Evolutionary conservation across 768 basidiomycete genomes (phyloP), one percentile per base, ranked within the genome.

Genomic region (Amanita fuliginea): DNA sequence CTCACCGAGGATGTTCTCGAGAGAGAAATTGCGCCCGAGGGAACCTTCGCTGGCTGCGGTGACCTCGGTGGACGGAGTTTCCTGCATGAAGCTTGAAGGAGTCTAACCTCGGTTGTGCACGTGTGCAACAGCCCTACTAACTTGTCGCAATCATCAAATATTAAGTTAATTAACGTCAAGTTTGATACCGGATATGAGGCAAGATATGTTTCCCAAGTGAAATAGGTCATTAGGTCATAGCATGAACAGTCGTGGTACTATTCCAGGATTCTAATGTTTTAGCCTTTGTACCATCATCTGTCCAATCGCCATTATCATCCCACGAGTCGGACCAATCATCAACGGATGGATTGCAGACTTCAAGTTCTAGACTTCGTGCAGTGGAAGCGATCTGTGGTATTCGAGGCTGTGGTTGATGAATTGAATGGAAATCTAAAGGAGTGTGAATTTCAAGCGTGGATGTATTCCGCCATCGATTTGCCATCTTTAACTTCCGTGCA

Each of bases 1-100:
- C 51, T 77, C 67, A 44, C 78, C 64, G 45, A 88, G 75, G 58
- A 88, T 87, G 56, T 81, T 83, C 60, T 80, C 75, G 33, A 88
- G 72, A 26, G 83, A 83, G 56, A 86, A 81, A 7, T 50, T 42
- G 14, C 49, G 49, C 8, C 16, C 41, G 32, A 42, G 6, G 28
- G 28, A 2, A 19, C 21, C 16, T 14, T 40, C 6, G 6, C 9
- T 26, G 19, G 21, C 6, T 14, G 21, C 41, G 24, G 49, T 6
- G 22, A 9, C 21, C 6, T 32, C 49, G 24, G 32, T 14, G 33
- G 49, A 35, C 3, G 42, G n/a, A 30, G 37, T 6, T n/a, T 28
- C 47, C 13, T 41, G 18, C 49, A 43, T 42, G 9, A 36, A 26
- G 21, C n/a, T n/a, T n/a, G n/a, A n/a, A n/a, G n/a, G n/a, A n/a